A percentile compares a stretch with the other conserved stretches of the same genome.
Conservation (phyloP, 2,329 filamentous ascomycete species). For the Phyllosticta capitalensis region DNA sequence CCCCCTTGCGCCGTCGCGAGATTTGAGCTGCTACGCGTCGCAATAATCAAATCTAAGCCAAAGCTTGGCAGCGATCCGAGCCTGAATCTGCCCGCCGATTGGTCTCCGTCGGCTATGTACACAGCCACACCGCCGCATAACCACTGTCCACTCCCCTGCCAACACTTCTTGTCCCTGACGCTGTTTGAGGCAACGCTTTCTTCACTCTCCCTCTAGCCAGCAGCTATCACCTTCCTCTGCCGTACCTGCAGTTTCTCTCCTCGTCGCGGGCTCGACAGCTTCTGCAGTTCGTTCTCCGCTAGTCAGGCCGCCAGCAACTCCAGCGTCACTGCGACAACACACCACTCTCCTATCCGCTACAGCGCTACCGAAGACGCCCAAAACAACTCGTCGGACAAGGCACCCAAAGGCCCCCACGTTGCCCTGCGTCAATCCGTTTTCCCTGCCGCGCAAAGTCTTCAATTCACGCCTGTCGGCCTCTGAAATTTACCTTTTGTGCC, state of each 20-base stretch:
- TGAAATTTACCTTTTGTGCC: neutral
- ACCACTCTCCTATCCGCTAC: neutral
- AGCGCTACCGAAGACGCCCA: neutral
- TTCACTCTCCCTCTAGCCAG: neutral
- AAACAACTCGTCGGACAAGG: neutral
- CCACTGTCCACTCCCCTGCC: neutral
- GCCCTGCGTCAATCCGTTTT: neutral
- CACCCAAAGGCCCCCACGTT: neutral
- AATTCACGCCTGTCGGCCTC: neutral
- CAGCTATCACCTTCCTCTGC: neutral
- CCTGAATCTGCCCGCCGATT: neutral
- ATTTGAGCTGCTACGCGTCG: neutral
- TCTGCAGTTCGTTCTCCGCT: neutral
- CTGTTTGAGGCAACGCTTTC: neutral
- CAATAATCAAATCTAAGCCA: neutral
- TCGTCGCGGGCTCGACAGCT: neutral
- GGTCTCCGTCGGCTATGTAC: neutral
- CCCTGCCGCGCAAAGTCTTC: neutral
- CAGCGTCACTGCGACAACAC: neutral
- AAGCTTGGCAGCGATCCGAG: neutral
- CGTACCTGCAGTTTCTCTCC: neutral
- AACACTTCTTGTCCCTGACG: neutral
- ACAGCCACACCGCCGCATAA: neutral
- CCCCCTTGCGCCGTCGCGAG: neutral
- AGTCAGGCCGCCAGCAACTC: neutral